These are phyloP conservation scores for Penicillium waksmanii DNA, from an alignment of 495 filamentous ascomycete species.

Conservation along the genomic window DNA sequence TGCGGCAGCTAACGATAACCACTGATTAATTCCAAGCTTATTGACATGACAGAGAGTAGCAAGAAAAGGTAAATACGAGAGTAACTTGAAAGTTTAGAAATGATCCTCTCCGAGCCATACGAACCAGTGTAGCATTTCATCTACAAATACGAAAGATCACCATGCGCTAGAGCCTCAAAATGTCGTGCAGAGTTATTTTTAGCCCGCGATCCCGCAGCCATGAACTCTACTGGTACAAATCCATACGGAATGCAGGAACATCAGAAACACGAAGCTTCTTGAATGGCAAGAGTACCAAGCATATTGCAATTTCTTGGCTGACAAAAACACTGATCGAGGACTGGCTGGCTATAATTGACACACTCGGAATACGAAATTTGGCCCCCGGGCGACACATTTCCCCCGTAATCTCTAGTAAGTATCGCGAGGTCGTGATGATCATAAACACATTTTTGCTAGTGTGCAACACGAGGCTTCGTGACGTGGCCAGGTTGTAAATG, in stretches of 20 bases:
- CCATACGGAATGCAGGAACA: background rate
- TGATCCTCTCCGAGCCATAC: background rate
- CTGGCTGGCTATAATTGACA: background rate
- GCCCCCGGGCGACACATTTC: background rate
- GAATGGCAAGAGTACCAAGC: background rate
- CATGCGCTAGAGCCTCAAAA: background rate
- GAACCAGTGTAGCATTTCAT: background rate
- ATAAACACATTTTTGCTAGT: background rate
- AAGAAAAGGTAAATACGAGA: too few relatives aligned
- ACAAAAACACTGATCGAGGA: background rate
- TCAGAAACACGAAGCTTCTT: background rate
- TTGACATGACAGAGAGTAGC: too few relatives aligned
- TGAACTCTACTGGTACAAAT: background rate
- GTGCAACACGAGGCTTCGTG: background rate
- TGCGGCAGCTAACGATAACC: too few relatives aligned
- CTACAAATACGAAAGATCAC: background rate
- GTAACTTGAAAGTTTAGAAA: too few relatives aligned
- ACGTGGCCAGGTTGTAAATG: too few relatives aligned
- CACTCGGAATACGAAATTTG: background rate
- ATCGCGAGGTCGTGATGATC: background rate
- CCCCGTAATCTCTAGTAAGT: background rate
- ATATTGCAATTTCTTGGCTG: background rate
- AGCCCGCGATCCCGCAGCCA: background rate
- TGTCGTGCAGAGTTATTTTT: background rate
- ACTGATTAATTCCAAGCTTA: too few relatives aligned